Evolutionary conservation across 768 basidiomycete species (phyloP).

Genomic region (Trametes punicea): DNA sequence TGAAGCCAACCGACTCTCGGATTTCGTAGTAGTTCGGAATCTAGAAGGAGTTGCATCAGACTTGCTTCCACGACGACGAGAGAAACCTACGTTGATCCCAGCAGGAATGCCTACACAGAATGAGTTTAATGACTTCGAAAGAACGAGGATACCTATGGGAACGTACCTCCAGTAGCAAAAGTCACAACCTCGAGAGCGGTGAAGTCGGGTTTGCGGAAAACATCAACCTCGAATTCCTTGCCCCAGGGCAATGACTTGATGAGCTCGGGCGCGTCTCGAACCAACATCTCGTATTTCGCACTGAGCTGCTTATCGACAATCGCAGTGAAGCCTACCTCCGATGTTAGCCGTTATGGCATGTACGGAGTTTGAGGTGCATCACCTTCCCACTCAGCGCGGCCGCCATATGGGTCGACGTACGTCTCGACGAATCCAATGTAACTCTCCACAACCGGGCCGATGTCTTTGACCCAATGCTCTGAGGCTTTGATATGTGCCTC

Average conservation of each 20-base stretch:
- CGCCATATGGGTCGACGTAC: constrained; percentile 80
- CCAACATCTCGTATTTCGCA: constrained; percentile 76
- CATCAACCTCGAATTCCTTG: constrained; percentile 40
- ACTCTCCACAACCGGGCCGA: constrained; percentile 83
- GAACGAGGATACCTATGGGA: not conserved
- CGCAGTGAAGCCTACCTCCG: constrained; percentile 79
- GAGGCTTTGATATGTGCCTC: constrained; percentile 78
- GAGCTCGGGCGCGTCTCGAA: constrained; percentile 70
- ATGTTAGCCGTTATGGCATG: not conserved
- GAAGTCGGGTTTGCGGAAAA: constrained; percentile 86
- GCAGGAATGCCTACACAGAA: constrained; percentile 63
- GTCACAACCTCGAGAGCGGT: constrained; percentile 79
- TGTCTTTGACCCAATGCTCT: constrained; percentile 79
- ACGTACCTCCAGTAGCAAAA: constrained; percentile 78
- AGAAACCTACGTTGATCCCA: constrained; percentile 70
- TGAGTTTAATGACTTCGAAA: not conserved
- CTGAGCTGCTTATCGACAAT: constrained; percentile 84
- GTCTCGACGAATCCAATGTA: constrained; percentile 88
- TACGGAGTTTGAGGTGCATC: not conserved
- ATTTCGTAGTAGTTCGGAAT: constrained; percentile 74
- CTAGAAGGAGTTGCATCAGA: not conserved
- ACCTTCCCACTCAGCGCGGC: constrained; percentile 94
- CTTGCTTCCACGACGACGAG: not conserved
- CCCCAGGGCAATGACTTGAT: constrained; percentile 88
- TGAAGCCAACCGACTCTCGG: constrained; percentile 79